Evolutionary conservation across 2,329 filamentous ascomycete genomes (phyloP), one percentile per base, ranked within the genome.

Genomic region (Orbilia blumenaviensis): DNA sequence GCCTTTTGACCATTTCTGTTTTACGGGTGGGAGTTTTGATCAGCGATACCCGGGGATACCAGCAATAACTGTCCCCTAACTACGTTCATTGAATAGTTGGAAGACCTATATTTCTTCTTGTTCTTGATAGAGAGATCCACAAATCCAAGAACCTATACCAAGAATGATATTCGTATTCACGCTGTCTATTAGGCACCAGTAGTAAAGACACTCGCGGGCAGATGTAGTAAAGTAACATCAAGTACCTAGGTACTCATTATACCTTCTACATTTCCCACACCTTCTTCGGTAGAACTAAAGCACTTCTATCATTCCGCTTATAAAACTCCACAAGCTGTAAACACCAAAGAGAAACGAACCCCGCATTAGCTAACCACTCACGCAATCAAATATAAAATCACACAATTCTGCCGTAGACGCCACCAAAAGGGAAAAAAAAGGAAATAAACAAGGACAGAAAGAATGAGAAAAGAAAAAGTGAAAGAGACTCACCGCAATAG

Each of bases 241-340:
- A 41, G n/a, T 41, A 12, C 16, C 36, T 2, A 2, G n/a, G 36
- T n/a, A 2, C 36, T 41, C 10, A n/a, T 12, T 34, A 34, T 21
- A 44, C 52, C 23, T 10, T 42, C 80, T 85, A 83, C 80, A 94
- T 84, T 78, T 94, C 91, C 0, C 90, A 90, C 1, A 99, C 94
- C 83, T 99, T 99, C 0, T 94, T 94, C 32, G 95, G 95, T 78
- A 99, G 85, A 0, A 98, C 91, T 72, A 99, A 82, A 9, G 90
- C 88, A 80, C 89, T 93, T 76, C 94, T 87, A 83, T 98, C 94
- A 81, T 99, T 99, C 63, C 95, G 87, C 79, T 90, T 91, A 81
- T 95, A 94, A 81, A 99, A 98, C 81, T 99, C 95, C 1, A 91
- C 92, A 61, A 98, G 85, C 80, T 80, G 38, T 38, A 18, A 34